A percentile compares a stretch with the other conserved stretches of the same genome.
These are phyloP conservation scores for Tuctoria greenei DNA, from an alignment of 176 grass and related monocot species.

Conservation along the genomic window DNA sequence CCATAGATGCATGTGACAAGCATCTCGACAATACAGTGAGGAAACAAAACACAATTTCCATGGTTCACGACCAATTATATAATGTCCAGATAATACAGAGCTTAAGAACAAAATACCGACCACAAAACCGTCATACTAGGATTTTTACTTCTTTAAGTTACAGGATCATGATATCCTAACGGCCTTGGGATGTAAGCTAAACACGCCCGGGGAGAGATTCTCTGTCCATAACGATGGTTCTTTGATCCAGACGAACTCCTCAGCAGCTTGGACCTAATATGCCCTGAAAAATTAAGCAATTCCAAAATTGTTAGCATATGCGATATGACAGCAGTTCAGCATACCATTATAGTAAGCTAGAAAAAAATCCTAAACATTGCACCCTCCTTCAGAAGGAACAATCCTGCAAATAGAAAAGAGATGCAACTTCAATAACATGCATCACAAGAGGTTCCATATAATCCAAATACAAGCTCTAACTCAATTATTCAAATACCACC, in stretches of 20 bases:
- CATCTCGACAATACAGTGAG: constrained; percentile 2
- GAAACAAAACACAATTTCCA: not conserved
- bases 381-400: constrained; percentile 41
- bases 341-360: constrained; percentile 14
- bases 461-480: constrained; percentile 18
- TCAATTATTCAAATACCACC: constrained; percentile 45
- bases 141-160: not conserved
- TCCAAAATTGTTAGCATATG: constrained; percentile 11
- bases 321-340: not conserved
- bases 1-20: not conserved
- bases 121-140: too few relatives aligned
- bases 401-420: constrained; percentile 46
- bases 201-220: not conserved
- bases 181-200: not conserved
- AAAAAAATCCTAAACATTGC: constrained; percentile 32
- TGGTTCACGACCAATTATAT: not conserved
- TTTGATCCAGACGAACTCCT: not conserved
- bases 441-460: constrained; percentile 9
- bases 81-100: constrained; percentile 1
- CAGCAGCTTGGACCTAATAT: not conserved
- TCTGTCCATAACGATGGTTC: not conserved
- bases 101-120: not conserved
- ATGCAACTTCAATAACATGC: constrained; percentile 37
- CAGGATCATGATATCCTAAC: not conserved
- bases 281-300: constrained; percentile 32